Base-by-base conservation (phyloP, 163 green algal genomes). In the Volvox carteri region DNA sequence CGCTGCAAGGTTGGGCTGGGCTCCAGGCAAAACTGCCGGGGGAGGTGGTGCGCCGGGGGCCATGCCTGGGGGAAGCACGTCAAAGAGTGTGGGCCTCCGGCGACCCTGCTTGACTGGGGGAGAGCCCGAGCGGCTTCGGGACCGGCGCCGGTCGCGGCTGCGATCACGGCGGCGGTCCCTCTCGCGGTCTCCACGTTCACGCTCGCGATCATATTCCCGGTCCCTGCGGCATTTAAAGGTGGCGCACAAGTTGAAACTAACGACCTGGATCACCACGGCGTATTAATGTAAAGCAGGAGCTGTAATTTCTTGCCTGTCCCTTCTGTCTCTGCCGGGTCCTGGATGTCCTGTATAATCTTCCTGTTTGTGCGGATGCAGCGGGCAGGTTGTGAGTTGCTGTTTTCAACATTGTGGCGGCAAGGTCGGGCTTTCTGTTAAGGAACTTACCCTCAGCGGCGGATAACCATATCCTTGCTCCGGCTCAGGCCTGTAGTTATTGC, bases 381-480 rank as follows among this genome's bases (percentile, higher is more conserved):
- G 21, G 65, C 35, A 46, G 12, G 46, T 19, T 28, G 73, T 42
- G 4, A 80, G 73, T 46, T 65, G 73, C n/a, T 28, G 16, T 28
- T 11, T 30, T 28, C 35, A 44, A 65, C 73, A 25, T 37, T 25
- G 56, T 86, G 58, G 79, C 60, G 60, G 79, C 79, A 86, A 74
- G 65, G 56, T 33, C 23, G 35, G 11, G 14, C 18, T 42, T 54
- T 44, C 30, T 50, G 4, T 52, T 25, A 70, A 39, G 0, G 35
- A 33, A 4, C 81, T 79, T 41, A 87, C 81, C 48, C 46, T 58
- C 7, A 80, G 23, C 6, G 81, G 84, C 28, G 84, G 84, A 68
- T 89, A 89, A 3, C 84, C 84, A 52, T 89, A 89, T 48, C 84
- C 84, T 62, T 89, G 84, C 84, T 89, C 84, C 12, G 84, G 84